Evolutionary conservation across 129 eudicot genomes (phyloP), one percentile per base, ranked within the genome.

Genomic region (Calendula officinalis): DNA sequence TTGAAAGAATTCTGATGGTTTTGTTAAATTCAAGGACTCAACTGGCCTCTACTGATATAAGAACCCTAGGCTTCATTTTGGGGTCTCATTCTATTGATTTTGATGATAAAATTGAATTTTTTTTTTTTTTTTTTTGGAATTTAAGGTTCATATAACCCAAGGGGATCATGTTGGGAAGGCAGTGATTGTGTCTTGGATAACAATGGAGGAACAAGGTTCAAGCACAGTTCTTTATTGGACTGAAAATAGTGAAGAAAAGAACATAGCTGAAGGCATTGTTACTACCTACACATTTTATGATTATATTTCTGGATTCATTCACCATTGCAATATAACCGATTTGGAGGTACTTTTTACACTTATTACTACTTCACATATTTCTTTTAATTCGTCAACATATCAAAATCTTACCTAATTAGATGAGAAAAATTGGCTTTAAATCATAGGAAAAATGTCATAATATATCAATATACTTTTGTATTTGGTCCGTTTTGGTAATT

Each of bases 91-190:
- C 63, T 62, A 15, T 13, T 17, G 48, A 35, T 59, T 8, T 17
- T 38, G 3, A 5, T 37, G 6, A 49, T 6, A 37, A 39, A 52
- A 9, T 0, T 35, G 14, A 8, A 7, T 41, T 42, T 34, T 55
- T 12, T 37, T 45, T 27, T 3, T 4, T 7, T 17, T 22, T 62
- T 17, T 30, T 44, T 41, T 13, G 30, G 40, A 46, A 30, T 43
- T 70, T 41, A 76, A 91, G 94, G 97, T 91, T 68, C 97, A 91
- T 69, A 87, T 87, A 68, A 91, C 94, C 48, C 95, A 91, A 84
- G 97, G 97, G 34, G 97, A 91, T 80, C 90, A 75, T 37, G 80
- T 66, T 68, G 97, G 97, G 56, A 87, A 75, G 37, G 95, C 88
- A 37, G 56, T 87, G 74, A 87, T 87, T 53, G 94, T 91, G 4